Percentiles rank a stretch among this genome's conserved stretches.
Evolutionary conservation across 352 stramenopile genomes (phyloP).

Genomic region (Pythium dissimile): DNA sequence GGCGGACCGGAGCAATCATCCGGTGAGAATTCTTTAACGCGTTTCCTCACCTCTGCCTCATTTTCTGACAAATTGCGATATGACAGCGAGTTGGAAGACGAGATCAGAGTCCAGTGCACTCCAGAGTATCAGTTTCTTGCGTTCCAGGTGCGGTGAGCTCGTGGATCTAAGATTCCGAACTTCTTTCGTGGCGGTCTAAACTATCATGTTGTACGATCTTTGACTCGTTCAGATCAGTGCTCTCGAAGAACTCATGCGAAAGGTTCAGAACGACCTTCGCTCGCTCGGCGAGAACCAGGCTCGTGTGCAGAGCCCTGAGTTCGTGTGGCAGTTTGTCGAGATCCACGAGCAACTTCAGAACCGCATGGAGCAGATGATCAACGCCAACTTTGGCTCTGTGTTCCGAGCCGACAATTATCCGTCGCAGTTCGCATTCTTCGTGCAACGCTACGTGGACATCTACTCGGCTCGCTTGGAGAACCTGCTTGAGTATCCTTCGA

Average conservation of each 20-base stretch:
- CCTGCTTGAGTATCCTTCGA: constrained; percentile 74
- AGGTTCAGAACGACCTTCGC: constrained; percentile 53
- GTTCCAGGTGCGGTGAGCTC: constrained; percentile 26
- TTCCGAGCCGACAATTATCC: constrained; percentile 82
- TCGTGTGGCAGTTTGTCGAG: constrained; percentile 57
- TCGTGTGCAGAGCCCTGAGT: constrained; percentile 45
- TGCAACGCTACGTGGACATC: constrained; percentile 86
- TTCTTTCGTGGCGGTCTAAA: not conserved
- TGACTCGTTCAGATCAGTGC: constrained; percentile 39
- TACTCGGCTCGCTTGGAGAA: constrained; percentile 86
- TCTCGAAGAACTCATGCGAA: constrained; percentile 63
- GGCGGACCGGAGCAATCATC: constrained; percentile 92
- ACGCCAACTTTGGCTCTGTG: constrained; percentile 85
- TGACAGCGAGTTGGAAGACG: constrained; percentile 80
- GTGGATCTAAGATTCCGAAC: not conserved
- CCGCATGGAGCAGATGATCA: constrained; percentile 78
- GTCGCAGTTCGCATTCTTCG: constrained; percentile 84
- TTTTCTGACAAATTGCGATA: not conserved
- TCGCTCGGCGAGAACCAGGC: constrained; percentile 24
- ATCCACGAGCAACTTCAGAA: constrained; percentile 59
- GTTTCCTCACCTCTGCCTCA: not conserved
- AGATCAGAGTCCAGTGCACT: constrained; percentile 65
- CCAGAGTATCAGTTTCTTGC: constrained; percentile 61
- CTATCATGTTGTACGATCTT: not conserved
- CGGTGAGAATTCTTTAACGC: constrained; percentile 32